These are phyloP conservation scores for Microstegium vimineum DNA, from an alignment of 176 grass and related monocot genomes.

Conservation along the genomic window DNA sequence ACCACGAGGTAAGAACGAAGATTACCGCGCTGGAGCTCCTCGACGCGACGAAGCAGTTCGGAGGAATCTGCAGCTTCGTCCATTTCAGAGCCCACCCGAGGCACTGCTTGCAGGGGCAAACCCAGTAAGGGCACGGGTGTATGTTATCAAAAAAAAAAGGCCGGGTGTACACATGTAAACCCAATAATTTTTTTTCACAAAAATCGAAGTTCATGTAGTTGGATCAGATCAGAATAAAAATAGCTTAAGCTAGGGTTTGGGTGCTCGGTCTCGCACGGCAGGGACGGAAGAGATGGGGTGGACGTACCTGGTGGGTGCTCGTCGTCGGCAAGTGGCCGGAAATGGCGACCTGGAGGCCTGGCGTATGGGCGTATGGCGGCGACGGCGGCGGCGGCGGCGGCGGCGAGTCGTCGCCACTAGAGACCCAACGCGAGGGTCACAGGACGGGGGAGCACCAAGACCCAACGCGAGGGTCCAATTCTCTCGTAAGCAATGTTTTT, in stretches of 20 bases:
- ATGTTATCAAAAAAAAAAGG: not conserved
- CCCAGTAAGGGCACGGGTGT: not conserved
- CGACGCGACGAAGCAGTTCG: not conserved
- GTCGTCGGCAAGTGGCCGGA: too few species aligned
- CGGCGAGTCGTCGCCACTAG: too few species aligned
- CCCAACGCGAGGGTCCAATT: too few species aligned
- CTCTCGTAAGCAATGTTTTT: too few species aligned
- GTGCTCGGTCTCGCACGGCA: not conserved
- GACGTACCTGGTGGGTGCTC: not conserved
- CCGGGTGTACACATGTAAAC: not conserved
- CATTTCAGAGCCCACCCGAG: not conserved
- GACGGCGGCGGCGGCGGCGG: too few species aligned
- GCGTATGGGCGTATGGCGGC: too few species aligned
- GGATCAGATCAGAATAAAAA: not conserved
- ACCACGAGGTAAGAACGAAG: not conserved
- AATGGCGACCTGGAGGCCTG: too few species aligned
- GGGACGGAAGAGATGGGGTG: not conserved
- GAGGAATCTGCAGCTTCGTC: slow-evolving; percentile 11
- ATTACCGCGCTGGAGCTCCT: slow-evolving; percentile 30
- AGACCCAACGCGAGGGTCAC: too few species aligned
- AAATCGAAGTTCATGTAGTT: not conserved
- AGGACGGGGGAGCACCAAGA: too few species aligned
- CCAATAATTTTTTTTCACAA: not conserved
- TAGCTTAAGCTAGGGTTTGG: not conserved
- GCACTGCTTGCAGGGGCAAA: not conserved